Evolutionary conservation across 2,329 filamentous ascomycete genomes (phyloP), one percentile per base, ranked within the genome.

Genomic region (Xylaria sp.): DNA sequence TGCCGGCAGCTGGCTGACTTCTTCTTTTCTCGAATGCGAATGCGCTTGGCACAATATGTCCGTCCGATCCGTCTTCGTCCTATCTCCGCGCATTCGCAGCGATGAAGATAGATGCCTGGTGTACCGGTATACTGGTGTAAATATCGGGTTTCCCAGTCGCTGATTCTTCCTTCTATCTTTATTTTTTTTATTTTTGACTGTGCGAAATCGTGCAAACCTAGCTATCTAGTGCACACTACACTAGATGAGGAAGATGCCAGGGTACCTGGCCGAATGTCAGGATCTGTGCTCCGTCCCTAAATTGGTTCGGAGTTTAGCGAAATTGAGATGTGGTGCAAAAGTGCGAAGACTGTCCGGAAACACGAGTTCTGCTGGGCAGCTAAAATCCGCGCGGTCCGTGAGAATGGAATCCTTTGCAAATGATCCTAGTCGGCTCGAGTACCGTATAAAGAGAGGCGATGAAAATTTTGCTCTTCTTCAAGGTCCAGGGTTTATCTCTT

Each of bases 291-390:
- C 69, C 25, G 37, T 37, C 57, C 50, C 61, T 46, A 61, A 65
- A 70, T 72, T 74, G 71, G 48, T n/a, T 65, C 68, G 61, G 68
- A 65, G 51, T 64, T 73, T 74, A 74, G 72, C 71, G 72, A 74
- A 46, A 74, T 74, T 74, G 71, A 70, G 65, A 68, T 64, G 41
- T 61, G 63, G 70, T 62, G 56, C 28, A 55, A 37, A 66, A 66
- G 41, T 58, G 37, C 61, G 28, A 50, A 25, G 28, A 58, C 50
- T 34, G 52, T 4, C 50, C 46, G 15, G 25, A 39, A 63, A 67
- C 61, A 71, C 65, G 68, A 69, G 56, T 52, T 18, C 52, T 60
- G 65, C 67, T 52, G 59, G 66, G 60, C 61, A 59, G 39, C 66
- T 66, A 63, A 70, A 65, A 54, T 68, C 68, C 65, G 61, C 68